Evolutionary conservation across 768 basidiomycete genomes (phyloP), one percentile per base, ranked within the genome.

Genomic region (Termitomyces sp.): DNA sequence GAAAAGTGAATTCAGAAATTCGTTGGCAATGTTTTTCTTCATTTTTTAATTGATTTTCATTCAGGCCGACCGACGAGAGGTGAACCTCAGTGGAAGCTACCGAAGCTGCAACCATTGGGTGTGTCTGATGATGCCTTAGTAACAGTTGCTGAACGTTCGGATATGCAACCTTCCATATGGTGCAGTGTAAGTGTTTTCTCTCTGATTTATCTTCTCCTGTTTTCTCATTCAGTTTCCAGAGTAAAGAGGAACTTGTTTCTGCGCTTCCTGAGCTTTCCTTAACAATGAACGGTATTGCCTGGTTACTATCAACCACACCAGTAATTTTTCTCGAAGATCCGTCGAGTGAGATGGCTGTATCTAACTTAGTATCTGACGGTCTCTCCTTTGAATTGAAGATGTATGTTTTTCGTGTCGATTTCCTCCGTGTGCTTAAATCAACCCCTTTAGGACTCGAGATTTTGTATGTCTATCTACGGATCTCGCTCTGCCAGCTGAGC

Each of bases 241-340:
- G 65, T 25, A 67, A 65, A 56, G 67, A 67, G 46, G 68, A 69
- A 46, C 56, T 69, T 36, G 31, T 62, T 10, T 61, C 66, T 3
- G 66, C 68, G 12, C 36, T 65, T 34, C 68, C 68, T 15, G 67
- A 63, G 20, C 62, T 69, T 37, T 48, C 66, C 2, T 62, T 62
- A 49, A 31, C 60, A 10, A 43, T 57, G 50, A 66, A 69, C 43
- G 63, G 63, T n/a, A 48, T 69, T 34, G 56, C 66, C 4, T 69
- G 65, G 65, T 46, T 60, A 45, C 45, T 62, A 29, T 63, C 65
- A 29, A 34, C 59, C 4, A 66, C 65, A 3, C 62, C 65, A 25
- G 56, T 59, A 31, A 60, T 65, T 12, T 55, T 65, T 45, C 38
- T 65, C 14, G 63, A 64, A 46, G 59, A 57, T 17, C n/a, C 42